Evolutionary conservation across 1,139 yeast genomes (phyloP).

Genomic region (Suhomyces bokatorum): DNA sequence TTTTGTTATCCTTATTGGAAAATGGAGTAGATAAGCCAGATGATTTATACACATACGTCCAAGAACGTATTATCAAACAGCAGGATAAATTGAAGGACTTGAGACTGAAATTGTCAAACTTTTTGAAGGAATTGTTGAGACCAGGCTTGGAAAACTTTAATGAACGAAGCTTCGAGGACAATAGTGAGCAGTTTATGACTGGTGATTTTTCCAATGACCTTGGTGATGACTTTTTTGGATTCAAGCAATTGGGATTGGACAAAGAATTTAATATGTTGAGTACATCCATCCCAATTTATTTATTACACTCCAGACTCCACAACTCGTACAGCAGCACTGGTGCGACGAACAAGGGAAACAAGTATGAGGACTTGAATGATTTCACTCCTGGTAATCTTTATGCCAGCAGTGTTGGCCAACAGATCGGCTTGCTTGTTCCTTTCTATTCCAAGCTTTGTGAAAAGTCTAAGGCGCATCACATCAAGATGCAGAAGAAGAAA

Average conservation of each 20-base stretch:
- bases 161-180: slow-evolving; percentile 81
- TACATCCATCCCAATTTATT: slow-evolving; percentile 83
- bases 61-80: slow-evolving; percentile 72
- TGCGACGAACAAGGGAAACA: slow-evolving; percentile 48
- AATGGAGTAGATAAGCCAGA: slow-evolving; percentile 86
- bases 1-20: slow-evolving; percentile 68
- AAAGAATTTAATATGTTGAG: slow-evolving; percentile 88
- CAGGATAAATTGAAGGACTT: slow-evolving; percentile 69
- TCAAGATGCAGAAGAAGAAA: slow-evolving; percentile 56
- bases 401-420: slow-evolving; percentile 52
- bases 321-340: slow-evolving; percentile 47
- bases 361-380: slow-evolving; percentile 63
- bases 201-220: slow-evolving; percentile 93
- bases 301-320: slow-evolving; percentile 76
- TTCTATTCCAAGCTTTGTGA: slow-evolving; percentile 54
- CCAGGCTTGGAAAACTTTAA: slow-evolving; percentile 77
- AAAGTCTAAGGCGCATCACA: slow-evolving; percentile 49
- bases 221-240: slow-evolving; percentile 97
- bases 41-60: slow-evolving; percentile 70
- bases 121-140: slow-evolving; percentile 76
- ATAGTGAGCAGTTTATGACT: slow-evolving; percentile 88
- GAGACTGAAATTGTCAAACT: slow-evolving; percentile 64
- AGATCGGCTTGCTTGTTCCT: slow-evolving; percentile 61
- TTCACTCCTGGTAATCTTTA: slow-evolving; percentile 48
- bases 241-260: slow-evolving; percentile 89